Evolutionary conservation across 768 basidiomycete species (phyloP), one percentile per base, ranked within the genome.

Genomic region (Krasilnikovozyma curviuscula): DNA sequence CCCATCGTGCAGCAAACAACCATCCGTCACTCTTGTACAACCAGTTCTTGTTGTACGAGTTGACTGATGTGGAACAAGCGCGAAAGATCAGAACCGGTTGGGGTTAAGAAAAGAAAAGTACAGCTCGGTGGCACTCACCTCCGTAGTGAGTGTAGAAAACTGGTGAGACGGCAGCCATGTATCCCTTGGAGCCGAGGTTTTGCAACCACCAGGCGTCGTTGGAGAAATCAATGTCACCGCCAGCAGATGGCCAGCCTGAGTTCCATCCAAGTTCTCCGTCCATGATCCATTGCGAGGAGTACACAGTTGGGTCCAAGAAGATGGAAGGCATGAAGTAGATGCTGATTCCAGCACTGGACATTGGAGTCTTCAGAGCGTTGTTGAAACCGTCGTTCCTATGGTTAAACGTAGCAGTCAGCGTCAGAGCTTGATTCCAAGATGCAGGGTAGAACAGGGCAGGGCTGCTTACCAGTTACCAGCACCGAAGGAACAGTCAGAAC

Each of bases 11-110:
- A 5, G 71, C 66, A 55, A 74, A 79, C 21, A 81, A 66, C 63
- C 78, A 78, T 45, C 78, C 72, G 58, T 82, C 79, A 5, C 71
- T 68, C 30, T 78, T 61, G 61, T 74, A 81, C 29, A 80, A 71
- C 57, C 70, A 78, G 58, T 83, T 83, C 61, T 67, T 65, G 52
- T 64, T 63, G 38, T 54, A 63, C 9, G 50, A 54, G 40, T 40
- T 48, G 16, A 59, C 56, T 1, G 25, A 28, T 25, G 40, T 19
- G 24, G 19, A 41, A 41, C n/a, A n/a, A n/a, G 40, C 19, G 10
- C 19, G 18, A 24, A 24, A 19, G 40, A 41, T 25, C 39, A 12
- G 12, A 5, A n/a, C n/a, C n/a, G n/a, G n/a, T n/a, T n/a, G n/a
- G n/a, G 16, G 12, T 5, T 7, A 7, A 25, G 5, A 5, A 40